Conservation (phyloP, 345 rosid species). For the Citrus mangshanensis region DNA sequence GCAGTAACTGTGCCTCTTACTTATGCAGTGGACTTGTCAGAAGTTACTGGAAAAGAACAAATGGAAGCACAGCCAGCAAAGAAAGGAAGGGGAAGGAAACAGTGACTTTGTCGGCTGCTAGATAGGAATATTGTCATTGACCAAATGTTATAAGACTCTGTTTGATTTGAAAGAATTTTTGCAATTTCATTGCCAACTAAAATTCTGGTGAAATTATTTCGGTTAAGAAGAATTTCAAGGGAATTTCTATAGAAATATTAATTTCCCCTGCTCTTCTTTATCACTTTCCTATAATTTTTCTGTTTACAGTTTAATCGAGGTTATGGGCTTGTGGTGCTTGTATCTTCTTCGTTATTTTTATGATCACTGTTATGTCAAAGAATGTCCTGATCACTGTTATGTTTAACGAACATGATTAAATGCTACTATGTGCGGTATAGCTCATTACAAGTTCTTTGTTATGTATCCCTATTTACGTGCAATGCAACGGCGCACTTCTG, state of each 20-base stretch:
- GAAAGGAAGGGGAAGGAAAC: slow-evolving; percentile 97
- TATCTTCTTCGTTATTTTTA: neutral
- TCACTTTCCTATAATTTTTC: neutral
- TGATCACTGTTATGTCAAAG: neutral
- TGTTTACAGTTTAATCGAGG: neutral
- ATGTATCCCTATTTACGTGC: too few relatives aligned
- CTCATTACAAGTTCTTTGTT: too few relatives aligned
- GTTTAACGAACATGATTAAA: too few relatives aligned
- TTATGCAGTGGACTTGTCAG: slow-evolving; percentile 66
- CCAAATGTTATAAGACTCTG: neutral
- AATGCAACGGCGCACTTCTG: too few relatives aligned
- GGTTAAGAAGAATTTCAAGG: neutral
- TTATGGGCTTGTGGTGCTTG: neutral
- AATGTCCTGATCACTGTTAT: neutral
- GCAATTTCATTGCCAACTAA: neutral
- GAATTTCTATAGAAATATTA: neutral
- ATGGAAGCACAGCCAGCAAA: slow-evolving; percentile 60
- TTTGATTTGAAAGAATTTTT: slow-evolving; percentile 8
- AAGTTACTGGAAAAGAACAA: slow-evolving; percentile 75
- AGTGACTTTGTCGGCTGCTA: slow-evolving; percentile 29
- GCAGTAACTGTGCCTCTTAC: neutral
- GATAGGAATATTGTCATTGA: neutral
- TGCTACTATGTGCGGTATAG: too few relatives aligned
- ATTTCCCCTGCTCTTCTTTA: neutral
- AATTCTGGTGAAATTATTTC: neutral